Evolutionary conservation across 306 rosid genomes (phyloP).

Genomic region (Cucumis sativus): Cucumber_9930_V3 NC_026660.2:5852501-5853000

Average conservation of each 20-base stretch:
- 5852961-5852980: constrained; percentile 47
- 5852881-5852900: neutral
- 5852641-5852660: too few species aligned
- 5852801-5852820: neutral
- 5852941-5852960: constrained; percentile 78
- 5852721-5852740: constrained; percentile 62
- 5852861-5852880: too few species aligned
- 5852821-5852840: neutral
- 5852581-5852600: too few species aligned
- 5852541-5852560: neutral
- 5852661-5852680: too few species aligned
- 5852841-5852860: too few species aligned
- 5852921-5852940: constrained; percentile 54
- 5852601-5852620: too few species aligned
- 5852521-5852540: neutral
- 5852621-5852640: too few species aligned
- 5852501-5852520: too few species aligned
- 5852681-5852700: neutral
- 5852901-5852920: constrained; percentile 93
- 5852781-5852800: constrained; percentile 67
- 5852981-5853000: neutral
- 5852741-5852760: constrained; percentile 74
- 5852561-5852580: neutral
- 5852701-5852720: neutral
- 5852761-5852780: constrained; percentile 62